These are phyloP conservation scores for Deinandra increscens DNA, from an alignment of 129 eudicot species.

Conservation along the genomic window DNA sequence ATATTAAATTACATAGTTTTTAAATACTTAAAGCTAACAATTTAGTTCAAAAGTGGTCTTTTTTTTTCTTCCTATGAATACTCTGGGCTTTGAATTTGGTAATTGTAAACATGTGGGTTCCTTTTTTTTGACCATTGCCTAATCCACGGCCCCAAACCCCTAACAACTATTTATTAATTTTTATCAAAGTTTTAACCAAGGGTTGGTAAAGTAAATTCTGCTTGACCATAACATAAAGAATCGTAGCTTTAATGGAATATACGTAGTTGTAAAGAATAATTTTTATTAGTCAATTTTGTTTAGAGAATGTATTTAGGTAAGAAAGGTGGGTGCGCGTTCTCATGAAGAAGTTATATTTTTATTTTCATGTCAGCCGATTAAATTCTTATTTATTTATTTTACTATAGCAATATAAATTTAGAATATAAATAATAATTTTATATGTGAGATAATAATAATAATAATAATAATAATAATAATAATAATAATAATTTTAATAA, in stretches of 20 bases:
- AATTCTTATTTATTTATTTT: no score
- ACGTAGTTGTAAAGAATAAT: not conserved
- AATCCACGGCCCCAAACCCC: not conserved
- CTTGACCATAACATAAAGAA: not conserved
- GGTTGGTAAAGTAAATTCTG: not conserved
- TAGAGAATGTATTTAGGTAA: not conserved
- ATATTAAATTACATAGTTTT: not conserved
- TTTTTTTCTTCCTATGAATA: not conserved
- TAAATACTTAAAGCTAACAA: not conserved
- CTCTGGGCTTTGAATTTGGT: not conserved
- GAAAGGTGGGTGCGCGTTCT: no score
- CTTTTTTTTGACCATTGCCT: constrained; percentile 17
- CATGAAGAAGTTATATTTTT: no score
- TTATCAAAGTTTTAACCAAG: not conserved
- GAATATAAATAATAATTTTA: no score
- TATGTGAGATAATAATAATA: no score
- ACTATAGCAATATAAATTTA: no score
- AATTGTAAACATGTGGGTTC: constrained; percentile 3
- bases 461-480: no score
- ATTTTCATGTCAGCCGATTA: no score
- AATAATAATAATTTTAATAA: no score
- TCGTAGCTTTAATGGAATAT: not conserved
- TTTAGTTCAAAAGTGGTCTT: not conserved
- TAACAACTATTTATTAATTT: not conserved
- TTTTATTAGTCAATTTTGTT: not conserved